phyloP scores from a whole-genome alignment of 768 basidiomycete species.

The Calocera cornea region DNA sequence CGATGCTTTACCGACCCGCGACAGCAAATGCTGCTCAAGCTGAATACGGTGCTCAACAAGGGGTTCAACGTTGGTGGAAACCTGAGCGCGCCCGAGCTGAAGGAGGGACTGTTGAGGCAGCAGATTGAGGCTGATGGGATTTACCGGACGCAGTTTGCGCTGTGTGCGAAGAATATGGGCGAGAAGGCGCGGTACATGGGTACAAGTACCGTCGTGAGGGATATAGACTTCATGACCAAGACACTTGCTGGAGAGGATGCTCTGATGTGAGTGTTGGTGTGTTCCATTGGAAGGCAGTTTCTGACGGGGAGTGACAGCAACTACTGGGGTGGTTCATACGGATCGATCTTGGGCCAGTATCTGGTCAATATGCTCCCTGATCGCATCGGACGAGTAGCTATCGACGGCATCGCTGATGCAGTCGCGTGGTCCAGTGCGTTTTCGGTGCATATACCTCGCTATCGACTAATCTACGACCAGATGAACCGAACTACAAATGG shows the following conservation, averaged over 20 bases:
- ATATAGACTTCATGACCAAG: conserved; percentile 14
- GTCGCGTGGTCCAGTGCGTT: conserved; percentile 10
- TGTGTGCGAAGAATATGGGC: conserved; percentile 10
- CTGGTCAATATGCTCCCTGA: conserved; percentile 16
- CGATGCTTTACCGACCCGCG: conserved; percentile 8
- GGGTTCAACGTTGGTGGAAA: conserved; percentile 10
- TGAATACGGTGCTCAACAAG: conserved; percentile 8
- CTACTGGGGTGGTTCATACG: conserved; percentile 14
- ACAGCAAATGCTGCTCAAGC: conserved; percentile 2
- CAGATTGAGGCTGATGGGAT: conserved; percentile 3
- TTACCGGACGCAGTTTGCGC: conserved; percentile 7
- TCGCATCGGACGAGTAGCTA: conserved; percentile 13
- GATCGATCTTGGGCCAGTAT: conserved; percentile 13
- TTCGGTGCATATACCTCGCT: not conserved
- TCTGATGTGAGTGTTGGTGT: conserved; percentile 9
- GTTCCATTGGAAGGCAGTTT: not conserved
- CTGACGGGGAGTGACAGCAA: conserved; percentile 9
- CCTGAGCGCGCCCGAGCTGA: not conserved
- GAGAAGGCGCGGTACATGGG: conserved; percentile 13
- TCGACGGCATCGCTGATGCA: conserved; percentile 14
- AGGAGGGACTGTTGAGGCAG: conserved; percentile 2
- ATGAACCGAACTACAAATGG: conserved; percentile 8
- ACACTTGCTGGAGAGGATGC: conserved; percentile 12
- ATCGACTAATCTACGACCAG: not conserved
- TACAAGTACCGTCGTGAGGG: conserved; percentile 12